phyloP scores from a whole-genome alignment of 2,329 filamentous ascomycete species.

The Cadophora malorum region DNA sequence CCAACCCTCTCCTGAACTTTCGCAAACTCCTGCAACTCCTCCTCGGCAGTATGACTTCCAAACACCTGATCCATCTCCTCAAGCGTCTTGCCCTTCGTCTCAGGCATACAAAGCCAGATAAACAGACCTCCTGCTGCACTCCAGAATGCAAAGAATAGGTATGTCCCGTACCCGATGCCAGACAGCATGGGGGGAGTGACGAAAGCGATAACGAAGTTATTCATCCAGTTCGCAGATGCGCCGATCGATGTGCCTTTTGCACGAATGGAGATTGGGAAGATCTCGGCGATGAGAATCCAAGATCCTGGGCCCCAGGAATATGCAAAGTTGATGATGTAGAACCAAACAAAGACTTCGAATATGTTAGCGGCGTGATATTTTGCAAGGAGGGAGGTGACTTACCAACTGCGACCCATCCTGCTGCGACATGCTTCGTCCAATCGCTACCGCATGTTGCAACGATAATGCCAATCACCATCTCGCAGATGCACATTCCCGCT shows the following conservation, averaged over 20 bases:
- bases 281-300: conserved; percentile 50
- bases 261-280: conserved; percentile 48
- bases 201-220: conserved; percentile 56
- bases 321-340: conserved; percentile 51
- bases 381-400: conserved; percentile 25
- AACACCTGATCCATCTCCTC: conserved; percentile 62
- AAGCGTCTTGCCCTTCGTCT: conserved; percentile 60
- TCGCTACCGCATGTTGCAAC: conserved; percentile 49
- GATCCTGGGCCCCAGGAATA: conserved; percentile 52
- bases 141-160: conserved; percentile 60
- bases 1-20: conserved; percentile 24
- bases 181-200: conserved; percentile 52
- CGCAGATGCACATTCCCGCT: conserved; percentile 12
- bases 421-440: conserved; percentile 47
- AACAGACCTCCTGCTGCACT: conserved; percentile 53
- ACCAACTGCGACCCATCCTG: conserved; percentile 50
- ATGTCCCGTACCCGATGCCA: conserved; percentile 55
- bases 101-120: conserved; percentile 57
- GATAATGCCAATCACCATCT: conserved; percentile 48
- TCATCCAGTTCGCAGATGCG: conserved; percentile 52
- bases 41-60: conserved; percentile 46
- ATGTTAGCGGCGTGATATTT: too few relatives aligned
- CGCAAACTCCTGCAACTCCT: conserved; percentile 22
- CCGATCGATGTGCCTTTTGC: conserved; percentile 50
- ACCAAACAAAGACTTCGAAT: conserved; percentile 28